These are phyloP conservation scores for Suhomyces sp. DNA, from an alignment of 805 yeast genomes.

Conservation along the genomic window DNA sequence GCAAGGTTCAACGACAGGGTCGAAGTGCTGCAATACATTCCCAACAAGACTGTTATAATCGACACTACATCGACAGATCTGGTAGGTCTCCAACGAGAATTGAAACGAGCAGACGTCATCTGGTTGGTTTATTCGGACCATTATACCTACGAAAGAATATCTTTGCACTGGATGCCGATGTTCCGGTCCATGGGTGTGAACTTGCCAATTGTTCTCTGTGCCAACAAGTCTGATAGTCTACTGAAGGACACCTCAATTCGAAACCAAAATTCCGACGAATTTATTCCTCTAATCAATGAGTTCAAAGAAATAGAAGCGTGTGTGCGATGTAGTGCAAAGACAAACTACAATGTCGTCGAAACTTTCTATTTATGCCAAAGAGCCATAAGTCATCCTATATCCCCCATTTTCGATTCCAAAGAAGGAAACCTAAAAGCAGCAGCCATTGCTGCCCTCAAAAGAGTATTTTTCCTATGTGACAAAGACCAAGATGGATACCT, in stretches of 20 bases:
- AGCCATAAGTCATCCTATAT: constrained; percentile 88
- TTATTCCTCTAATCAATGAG: constrained; percentile 81
- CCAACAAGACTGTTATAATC: constrained; percentile 61
- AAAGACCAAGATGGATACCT: constrained; percentile 86
- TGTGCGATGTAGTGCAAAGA: constrained; percentile 81
- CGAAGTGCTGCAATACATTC: constrained; percentile 30
- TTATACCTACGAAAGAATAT: constrained; percentile 88
- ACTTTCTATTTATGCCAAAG: constrained; percentile 91
- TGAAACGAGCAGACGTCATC: constrained; percentile 83
- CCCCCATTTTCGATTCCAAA: constrained; percentile 92
- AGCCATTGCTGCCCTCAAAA: constrained; percentile 69
- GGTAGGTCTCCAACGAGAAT: constrained; percentile 60
- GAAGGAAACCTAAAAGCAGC: constrained; percentile 78
- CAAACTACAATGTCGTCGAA: constrained; percentile 82
- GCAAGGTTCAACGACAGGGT: neutral
- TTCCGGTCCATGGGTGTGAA: constrained; percentile 92
- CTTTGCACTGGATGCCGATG: constrained; percentile 92
- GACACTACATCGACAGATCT: constrained; percentile 79
- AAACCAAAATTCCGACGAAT: constrained; percentile 62
- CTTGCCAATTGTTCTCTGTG: constrained; percentile 86
- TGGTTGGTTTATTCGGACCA: constrained; percentile 95
- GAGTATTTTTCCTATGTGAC: constrained; percentile 85
- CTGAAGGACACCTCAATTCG: constrained; percentile 47
- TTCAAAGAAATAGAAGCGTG: constrained; percentile 94
- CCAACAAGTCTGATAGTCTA: constrained; percentile 66